Percentiles rank a stretch among this genome's conserved stretches.
phyloP scores from a whole-genome alignment of 2,329 filamentous ascomycete genomes.

The Penicillium sp. region DNA sequence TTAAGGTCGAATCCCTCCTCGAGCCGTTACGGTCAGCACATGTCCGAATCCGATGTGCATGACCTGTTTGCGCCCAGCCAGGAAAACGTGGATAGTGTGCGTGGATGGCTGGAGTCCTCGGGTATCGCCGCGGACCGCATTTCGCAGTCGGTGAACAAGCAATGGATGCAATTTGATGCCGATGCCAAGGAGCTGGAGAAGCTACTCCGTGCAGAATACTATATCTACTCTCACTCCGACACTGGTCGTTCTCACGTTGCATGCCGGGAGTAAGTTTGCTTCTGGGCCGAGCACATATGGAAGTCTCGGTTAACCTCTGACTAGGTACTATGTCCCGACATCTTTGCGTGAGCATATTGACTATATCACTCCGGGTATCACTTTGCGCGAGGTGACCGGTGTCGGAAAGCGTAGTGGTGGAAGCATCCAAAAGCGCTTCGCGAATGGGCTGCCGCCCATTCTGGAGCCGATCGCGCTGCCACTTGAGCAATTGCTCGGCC shows the following conservation, averaged over 20 bases:
- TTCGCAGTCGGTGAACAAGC: conserved; percentile 29
- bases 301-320: background rate
- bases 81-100: conserved; percentile 27
- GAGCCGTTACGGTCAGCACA: conserved; percentile 33
- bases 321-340: conserved; percentile 29
- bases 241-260: conserved; percentile 34
- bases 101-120: conserved; percentile 26
- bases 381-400: conserved; percentile 28
- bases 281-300: background rate
- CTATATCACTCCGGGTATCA: conserved; percentile 34
- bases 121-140: conserved; percentile 26
- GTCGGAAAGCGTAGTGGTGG: conserved; percentile 6
- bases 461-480: conserved; percentile 24
- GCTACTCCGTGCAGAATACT: conserved; percentile 40
- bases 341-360: conserved; percentile 30
- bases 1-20: conserved; percentile 37
- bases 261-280: conserved; percentile 36
- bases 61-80: conserved; percentile 35
- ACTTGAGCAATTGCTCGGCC: conserved; percentile 18
- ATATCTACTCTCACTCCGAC: conserved; percentile 34
- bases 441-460: conserved; percentile 23
- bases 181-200: conserved; percentile 36
- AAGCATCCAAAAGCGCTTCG: conserved; percentile 21
- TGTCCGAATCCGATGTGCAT: conserved; percentile 30
- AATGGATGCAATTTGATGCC: conserved; percentile 42